Percentiles rank a stretch among this genome's conserved stretches.
phyloP scores from a whole-genome alignment of 139 green algal genomes.

The Volvox africanus region DNA sequence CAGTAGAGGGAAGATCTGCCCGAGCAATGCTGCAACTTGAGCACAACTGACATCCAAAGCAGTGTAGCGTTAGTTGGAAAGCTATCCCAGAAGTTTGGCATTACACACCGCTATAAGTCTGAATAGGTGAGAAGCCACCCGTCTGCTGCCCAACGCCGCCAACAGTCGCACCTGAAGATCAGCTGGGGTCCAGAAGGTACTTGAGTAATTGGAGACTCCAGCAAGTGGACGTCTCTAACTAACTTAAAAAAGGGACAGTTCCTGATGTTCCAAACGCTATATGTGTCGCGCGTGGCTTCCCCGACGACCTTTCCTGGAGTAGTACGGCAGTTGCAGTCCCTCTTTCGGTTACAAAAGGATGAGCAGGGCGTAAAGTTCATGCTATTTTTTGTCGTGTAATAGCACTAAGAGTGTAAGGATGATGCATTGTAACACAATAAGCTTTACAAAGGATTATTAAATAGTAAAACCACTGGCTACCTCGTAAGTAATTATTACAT shows the following conservation, averaged over 20 bases:
- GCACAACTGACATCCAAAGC: background rate
- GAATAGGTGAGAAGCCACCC: background rate
- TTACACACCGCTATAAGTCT: background rate
- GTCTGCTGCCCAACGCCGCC: background rate
- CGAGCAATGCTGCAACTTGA: too few species aligned
- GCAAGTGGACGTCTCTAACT: background rate
- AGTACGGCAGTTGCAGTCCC: too few species aligned
- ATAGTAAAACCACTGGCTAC: too few species aligned
- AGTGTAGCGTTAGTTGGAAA: background rate
- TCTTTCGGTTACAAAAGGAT: too few species aligned
- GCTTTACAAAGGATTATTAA: too few species aligned
- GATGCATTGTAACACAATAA: too few species aligned
- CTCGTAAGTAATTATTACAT: too few species aligned
- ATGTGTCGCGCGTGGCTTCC: background rate
- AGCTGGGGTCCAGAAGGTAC: background rate
- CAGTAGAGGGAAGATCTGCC: too few species aligned
- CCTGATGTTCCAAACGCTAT: background rate
- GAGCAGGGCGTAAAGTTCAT: too few species aligned
- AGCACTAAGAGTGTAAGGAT: too few species aligned
- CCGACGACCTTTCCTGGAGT: too few species aligned
- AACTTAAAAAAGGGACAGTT: background rate
- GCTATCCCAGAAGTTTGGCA: background rate
- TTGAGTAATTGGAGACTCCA: background rate
- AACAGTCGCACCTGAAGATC: slow-evolving; percentile 28
- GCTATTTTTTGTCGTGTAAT: too few species aligned